phyloP scores from a whole-genome alignment of 2,329 filamentous ascomycete genomes.

The Monilinia polystroma region DNA sequence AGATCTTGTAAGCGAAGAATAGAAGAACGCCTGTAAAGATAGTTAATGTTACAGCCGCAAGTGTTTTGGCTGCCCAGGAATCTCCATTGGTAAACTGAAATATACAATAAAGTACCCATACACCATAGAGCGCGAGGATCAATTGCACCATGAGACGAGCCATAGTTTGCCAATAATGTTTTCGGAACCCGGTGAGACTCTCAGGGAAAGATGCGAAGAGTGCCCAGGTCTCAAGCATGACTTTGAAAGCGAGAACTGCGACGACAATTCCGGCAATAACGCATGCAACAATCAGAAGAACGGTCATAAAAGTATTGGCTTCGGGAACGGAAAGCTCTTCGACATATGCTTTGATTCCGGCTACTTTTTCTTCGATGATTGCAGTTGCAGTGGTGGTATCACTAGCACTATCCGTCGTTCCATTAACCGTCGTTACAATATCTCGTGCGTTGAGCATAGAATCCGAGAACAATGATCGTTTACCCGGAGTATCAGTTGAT shows the following conservation, averaged over 20 bases:
- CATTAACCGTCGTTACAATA: conserved; percentile 49
- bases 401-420: conserved; percentile 39
- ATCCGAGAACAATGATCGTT: conserved; percentile 51
- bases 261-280: conserved; percentile 81
- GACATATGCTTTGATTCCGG: conserved; percentile 78
- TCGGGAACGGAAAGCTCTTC: conserved; percentile 81
- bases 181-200: conserved; percentile 77
- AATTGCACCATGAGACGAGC: conserved; percentile 85
- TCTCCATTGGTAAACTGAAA: conserved; percentile 94
- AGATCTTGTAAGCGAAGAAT: conserved; percentile 85
- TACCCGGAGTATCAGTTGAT: conserved; percentile 51
- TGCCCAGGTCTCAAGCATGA: conserved; percentile 87
- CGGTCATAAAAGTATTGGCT: conserved; percentile 94
- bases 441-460: conserved; percentile 55
- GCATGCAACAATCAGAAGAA: conserved; percentile 84
- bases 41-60: conserved; percentile 77
- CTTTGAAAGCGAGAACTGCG: conserved; percentile 84
- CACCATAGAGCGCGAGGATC: conserved; percentile 86
- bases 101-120: conserved; percentile 94
- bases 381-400: conserved; percentile 33
- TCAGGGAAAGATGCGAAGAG: conserved; percentile 85
- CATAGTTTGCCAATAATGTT: conserved; percentile 94
- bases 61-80: conserved; percentile 84
- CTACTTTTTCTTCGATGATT: conserved; percentile 54
- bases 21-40: conserved; percentile 78